Percentiles rank a stretch among this genome's conserved stretches.
Evolutionary conservation across 1,284 basidiomycete genomes (phyloP).

Genomic region (Inonotus hispidus): DNA sequence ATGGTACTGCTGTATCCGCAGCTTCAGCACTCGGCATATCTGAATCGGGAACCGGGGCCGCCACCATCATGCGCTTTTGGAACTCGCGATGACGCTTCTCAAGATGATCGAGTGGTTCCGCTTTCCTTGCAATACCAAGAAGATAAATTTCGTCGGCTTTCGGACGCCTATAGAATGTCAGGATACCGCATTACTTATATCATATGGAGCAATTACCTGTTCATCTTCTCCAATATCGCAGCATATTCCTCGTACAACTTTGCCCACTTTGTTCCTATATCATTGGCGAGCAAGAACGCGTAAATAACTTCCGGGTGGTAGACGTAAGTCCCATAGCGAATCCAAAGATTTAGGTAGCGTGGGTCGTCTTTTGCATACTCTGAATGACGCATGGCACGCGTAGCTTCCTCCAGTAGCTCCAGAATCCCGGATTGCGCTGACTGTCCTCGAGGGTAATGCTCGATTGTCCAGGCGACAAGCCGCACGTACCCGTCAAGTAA

Average conservation of each 20-base stretch:
- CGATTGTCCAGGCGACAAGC: slow-evolving; percentile 67
- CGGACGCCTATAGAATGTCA: slow-evolving; percentile 48
- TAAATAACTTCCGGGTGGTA: slow-evolving; percentile 73
- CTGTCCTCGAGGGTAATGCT: slow-evolving; percentile 61
- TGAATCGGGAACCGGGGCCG: slow-evolving; percentile 32
- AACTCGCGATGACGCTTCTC: slow-evolving; percentile 74
- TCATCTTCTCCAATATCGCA: slow-evolving; percentile 68
- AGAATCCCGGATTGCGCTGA: slow-evolving; percentile 72
- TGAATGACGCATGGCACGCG: slow-evolving; percentile 67
- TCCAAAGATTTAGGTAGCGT: slow-evolving; percentile 90
- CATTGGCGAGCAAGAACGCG: slow-evolving; percentile 82
- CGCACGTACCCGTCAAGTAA: slow-evolving; percentile 50
- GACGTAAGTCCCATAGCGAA: slow-evolving; percentile 81
- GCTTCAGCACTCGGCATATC: slow-evolving; percentile 26
- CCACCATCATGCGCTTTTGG: slow-evolving; percentile 72
- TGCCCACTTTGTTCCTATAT: slow-evolving; percentile 80
- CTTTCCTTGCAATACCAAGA: slow-evolving; percentile 80
- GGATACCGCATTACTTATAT: neutral
- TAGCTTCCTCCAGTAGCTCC: slow-evolving; percentile 78
- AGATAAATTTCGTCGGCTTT: slow-evolving; percentile 86
- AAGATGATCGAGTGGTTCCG: slow-evolving; percentile 70
- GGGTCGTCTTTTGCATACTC: slow-evolving; percentile 66
- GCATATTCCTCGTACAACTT: slow-evolving; percentile 92
- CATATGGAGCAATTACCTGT: slow-evolving; percentile 42
- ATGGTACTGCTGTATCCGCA: slow-evolving; percentile 25